phyloP scores from a whole-genome alignment of 2,329 filamentous ascomycete genomes.

The Verticillium tricorpus region DNA sequence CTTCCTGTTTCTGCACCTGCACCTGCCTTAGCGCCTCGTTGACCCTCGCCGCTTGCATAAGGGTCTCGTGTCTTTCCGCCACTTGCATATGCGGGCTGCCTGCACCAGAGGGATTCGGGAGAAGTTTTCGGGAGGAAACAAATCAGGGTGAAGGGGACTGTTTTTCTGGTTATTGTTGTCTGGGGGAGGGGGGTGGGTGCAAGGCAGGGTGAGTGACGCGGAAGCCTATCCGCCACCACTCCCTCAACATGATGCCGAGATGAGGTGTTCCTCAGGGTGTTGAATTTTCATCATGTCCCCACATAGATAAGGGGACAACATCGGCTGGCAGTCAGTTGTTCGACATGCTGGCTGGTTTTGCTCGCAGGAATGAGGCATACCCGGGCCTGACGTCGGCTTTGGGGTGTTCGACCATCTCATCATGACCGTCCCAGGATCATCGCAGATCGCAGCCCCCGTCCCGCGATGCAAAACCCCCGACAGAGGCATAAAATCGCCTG shows the following conservation, averaged over 20 bases:
- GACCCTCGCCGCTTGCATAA: neutral
- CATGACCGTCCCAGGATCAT: neutral
- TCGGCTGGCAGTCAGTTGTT: too few relatives aligned
- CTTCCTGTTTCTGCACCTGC: neutral
- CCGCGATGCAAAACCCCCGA: neutral
- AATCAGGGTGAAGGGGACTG: neutral
- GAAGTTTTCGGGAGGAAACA: neutral
- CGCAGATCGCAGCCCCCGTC: neutral
- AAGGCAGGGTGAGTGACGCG: neutral
- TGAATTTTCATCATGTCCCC: neutral
- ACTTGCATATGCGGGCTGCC: neutral
- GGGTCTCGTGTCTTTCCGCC: constrained; percentile 2
- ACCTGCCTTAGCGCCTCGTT: neutral
- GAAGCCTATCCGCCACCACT: neutral
- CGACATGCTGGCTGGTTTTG: too few relatives aligned
- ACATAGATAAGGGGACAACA: neutral
- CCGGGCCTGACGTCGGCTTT: neutral
- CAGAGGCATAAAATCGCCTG: neutral
- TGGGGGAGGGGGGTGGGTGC: neutral
- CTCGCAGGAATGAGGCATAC: neutral
- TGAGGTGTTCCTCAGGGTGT: too few relatives aligned
- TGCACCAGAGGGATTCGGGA: neutral
- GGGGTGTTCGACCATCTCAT: neutral
- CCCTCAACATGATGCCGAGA: neutral
- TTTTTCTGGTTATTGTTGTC: neutral